Evolutionary conservation across 805 yeast genomes (phyloP).

Genomic region (Metschnikowia peoriensis): DNA sequence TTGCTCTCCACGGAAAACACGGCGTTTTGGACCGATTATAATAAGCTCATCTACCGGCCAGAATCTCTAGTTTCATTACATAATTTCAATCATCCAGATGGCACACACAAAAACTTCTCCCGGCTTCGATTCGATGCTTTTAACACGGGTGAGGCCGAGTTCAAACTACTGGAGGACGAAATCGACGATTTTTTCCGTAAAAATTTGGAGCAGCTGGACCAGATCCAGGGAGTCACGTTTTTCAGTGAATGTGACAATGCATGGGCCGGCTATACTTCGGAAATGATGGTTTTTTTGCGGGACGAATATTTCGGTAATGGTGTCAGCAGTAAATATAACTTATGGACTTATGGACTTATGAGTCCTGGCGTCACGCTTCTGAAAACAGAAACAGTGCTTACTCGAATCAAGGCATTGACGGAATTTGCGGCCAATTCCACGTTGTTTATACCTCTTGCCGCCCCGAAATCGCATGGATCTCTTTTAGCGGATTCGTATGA

Average conservation of each 20-base stretch:
- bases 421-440: constrained; percentile 49
- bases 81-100: constrained; percentile 52
- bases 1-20: constrained; percentile 43
- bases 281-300: constrained; percentile 50
- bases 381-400: constrained; percentile 20
- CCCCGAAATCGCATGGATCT: constrained; percentile 4
- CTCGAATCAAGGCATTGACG: constrained; percentile 46
- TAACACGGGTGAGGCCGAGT: constrained; percentile 63
- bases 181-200: constrained; percentile 55
- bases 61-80: constrained; percentile 50
- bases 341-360: constrained; percentile 36
- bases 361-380: neutral
- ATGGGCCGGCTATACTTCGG: constrained; percentile 77
- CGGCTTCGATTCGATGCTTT: constrained; percentile 44
- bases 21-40: constrained; percentile 78
- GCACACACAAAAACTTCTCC: constrained; percentile 29
- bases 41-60: constrained; percentile 66
- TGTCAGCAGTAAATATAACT: constrained; percentile 30
- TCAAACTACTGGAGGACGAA: constrained; percentile 32
- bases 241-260: constrained; percentile 70
- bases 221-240: constrained; percentile 66
- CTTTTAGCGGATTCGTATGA: constrained; percentile 12
- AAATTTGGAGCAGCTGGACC: constrained; percentile 73
- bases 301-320: constrained; percentile 63
- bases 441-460: constrained; percentile 54